Base-by-base conservation (phyloP, 2,329 filamentous ascomycete genomes). In the Stachybotrys chlorohalonatus region DNA sequence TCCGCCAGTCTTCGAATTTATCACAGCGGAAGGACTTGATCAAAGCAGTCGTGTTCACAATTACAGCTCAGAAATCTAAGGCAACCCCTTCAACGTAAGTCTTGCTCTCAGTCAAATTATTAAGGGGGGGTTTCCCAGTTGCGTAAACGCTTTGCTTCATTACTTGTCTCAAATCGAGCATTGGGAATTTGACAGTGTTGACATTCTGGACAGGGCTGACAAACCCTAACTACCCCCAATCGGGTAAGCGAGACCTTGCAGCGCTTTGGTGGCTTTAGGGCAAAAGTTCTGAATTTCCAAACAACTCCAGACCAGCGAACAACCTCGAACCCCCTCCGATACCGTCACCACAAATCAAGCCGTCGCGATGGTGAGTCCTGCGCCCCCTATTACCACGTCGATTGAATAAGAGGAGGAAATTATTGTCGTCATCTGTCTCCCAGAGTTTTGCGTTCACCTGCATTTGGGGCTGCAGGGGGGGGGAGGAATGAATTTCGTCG, bases 321-420 rank as follows among this genome's bases (percentile, higher is more conserved):
- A 24, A 24, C 24, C 24, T 24, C 24, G 69, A 71, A 76, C 74
- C 72, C 73, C 73, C 70, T 73, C 73, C 75, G 77, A 78, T 73
- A 73, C 74, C 75, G 74, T 76, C 76, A 77, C 72, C 71, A 73
- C 74, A 71, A 71, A 69, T 71, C 74, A 74, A 70, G 66, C 73
- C 75, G 75, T 72, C 75, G 76, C 80, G 74, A 82, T 82, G 79
- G 79, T 82, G 74, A 73, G 74, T 77, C 4, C 57, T 55, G 62
- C 58, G 57, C 56, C 60, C 58, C 48, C 24, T 55, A 58, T 59
- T 56, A 60, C 55, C 54, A 52, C 59, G 57, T 58, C 53, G 55
- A 50, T 49, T 48, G 60, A 59, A 59, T 52, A 47, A 48, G 49
- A 53, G 54, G 49, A 47, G 51, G 15, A 46, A 36, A 52, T 42